phyloP scores from a whole-genome alignment of 306 rosid species.

The Rosa multiflora region DNA sequence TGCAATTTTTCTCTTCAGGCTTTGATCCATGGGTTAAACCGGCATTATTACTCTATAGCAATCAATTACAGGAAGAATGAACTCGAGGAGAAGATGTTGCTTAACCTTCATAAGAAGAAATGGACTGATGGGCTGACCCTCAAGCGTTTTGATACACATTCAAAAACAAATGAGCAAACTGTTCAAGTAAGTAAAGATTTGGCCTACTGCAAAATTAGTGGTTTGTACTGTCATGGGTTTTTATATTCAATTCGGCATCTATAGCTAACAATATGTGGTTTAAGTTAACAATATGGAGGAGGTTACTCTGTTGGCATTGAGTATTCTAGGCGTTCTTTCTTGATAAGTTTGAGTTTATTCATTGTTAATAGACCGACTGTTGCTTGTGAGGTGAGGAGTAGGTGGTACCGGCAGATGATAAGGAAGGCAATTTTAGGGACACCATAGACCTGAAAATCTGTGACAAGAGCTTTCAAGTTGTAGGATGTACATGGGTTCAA shows the following conservation, averaged over 20 bases:
- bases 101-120: slow-evolving; percentile 93
- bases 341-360: background rate
- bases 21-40: slow-evolving; percentile 87
- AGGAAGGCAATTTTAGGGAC: background rate
- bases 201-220: background rate
- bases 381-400: background rate
- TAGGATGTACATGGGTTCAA: background rate
- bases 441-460: background rate
- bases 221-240: background rate
- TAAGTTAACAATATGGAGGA: background rate
- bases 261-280: too few relatives aligned
- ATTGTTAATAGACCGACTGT: background rate
- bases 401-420: background rate
- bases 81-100: slow-evolving; percentile 92
- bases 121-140: slow-evolving; percentile 96
- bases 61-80: slow-evolving; percentile 94
- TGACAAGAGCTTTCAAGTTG: background rate
- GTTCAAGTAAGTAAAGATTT: slow-evolving; percentile 60
- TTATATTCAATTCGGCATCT: background rate
- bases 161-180: slow-evolving; percentile 92
- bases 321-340: background rate
- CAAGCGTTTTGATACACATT: slow-evolving; percentile 73
- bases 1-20: slow-evolving; percentile 52
- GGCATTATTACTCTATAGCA: slow-evolving; percentile 93
- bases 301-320: background rate